Percentiles rank a stretch among this genome's conserved stretches.
Evolutionary conservation across 331 rosid species (phyloP).

Genomic region (Quercus lobata): DNA sequence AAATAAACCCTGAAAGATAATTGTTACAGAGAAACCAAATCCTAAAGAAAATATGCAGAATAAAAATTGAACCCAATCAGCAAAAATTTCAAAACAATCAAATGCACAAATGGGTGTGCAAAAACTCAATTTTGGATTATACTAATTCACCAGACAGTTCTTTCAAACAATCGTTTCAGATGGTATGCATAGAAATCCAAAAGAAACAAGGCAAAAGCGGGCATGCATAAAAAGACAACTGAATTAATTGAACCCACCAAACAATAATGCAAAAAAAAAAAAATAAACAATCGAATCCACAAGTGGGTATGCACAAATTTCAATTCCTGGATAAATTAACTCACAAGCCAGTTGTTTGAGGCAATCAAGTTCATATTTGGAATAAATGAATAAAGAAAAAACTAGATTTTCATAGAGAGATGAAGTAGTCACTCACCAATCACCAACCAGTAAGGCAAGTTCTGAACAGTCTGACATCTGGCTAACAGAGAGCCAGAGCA

Average conservation of each 20-base stretch:
- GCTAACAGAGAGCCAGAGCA: constrained; percentile 57
- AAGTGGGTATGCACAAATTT: neutral
- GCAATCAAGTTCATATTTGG: neutral
- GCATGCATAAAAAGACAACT: neutral
- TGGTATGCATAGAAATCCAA: neutral
- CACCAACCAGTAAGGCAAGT: constrained; percentile 55
- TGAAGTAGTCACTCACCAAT: neutral
- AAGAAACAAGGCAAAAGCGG: neutral
- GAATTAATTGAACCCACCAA: neutral
- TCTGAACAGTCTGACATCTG: constrained; percentile 27
- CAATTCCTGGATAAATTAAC: neutral
- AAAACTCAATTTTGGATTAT: neutral
- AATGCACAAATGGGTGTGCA: neutral
- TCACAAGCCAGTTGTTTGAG: neutral
- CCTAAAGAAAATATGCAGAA: neutral
- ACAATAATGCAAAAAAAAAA: neutral
- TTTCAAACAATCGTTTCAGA: neutral
- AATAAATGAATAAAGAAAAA: no score
- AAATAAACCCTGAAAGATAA: neutral
- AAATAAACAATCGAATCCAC: neutral
- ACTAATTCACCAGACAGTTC: no score
- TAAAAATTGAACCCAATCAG: neutral
- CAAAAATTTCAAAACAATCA: neutral
- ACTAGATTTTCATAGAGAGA: neutral
- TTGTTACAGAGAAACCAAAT: neutral